Evolutionary conservation across 805 yeast species (phyloP).

Genomic region (Blastobotrys attinorum): DNA sequence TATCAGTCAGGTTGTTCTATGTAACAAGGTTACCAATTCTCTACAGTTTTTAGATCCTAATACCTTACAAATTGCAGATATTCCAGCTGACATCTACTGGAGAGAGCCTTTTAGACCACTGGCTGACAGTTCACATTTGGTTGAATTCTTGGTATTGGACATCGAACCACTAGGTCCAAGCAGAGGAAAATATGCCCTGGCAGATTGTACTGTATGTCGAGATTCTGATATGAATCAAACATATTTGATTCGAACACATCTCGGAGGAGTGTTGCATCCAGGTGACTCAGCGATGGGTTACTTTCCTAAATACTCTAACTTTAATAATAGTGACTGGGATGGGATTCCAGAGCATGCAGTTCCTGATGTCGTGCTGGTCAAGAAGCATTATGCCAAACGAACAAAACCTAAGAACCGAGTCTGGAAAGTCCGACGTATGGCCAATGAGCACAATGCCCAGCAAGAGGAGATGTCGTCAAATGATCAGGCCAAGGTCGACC

Average conservation of each 20-base stretch:
- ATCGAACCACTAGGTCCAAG: slow-evolving; percentile 84
- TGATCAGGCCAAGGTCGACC: slow-evolving; percentile 86
- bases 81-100: slow-evolving; percentile 68
- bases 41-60: slow-evolving; percentile 76
- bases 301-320: slow-evolving; percentile 70
- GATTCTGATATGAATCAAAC: slow-evolving; percentile 71
- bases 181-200: slow-evolving; percentile 68
- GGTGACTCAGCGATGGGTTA: slow-evolving; percentile 92
- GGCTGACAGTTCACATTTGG: slow-evolving; percentile 53
- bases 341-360: slow-evolving; percentile 32
- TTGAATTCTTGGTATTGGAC: slow-evolving; percentile 80
- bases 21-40: slow-evolving; percentile 71
- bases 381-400: slow-evolving; percentile 79
- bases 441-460: slow-evolving; percentile 57
- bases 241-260: slow-evolving; percentile 72
- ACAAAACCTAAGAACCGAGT: slow-evolving; percentile 67
- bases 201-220: slow-evolving; percentile 80
- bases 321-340: slow-evolving; percentile 76
- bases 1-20: slow-evolving; percentile 69
- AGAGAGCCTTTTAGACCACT: slow-evolving; percentile 68
- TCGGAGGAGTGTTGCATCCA: slow-evolving; percentile 87
- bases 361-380: slow-evolving; percentile 82
- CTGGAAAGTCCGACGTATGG: slow-evolving; percentile 98
- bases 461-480: slow-evolving; percentile 48
- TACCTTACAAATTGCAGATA: slow-evolving; percentile 70